Evolutionary conservation across 345 rosid genomes (phyloP).

Genomic region (Anastatica hierochuntica): DNA sequence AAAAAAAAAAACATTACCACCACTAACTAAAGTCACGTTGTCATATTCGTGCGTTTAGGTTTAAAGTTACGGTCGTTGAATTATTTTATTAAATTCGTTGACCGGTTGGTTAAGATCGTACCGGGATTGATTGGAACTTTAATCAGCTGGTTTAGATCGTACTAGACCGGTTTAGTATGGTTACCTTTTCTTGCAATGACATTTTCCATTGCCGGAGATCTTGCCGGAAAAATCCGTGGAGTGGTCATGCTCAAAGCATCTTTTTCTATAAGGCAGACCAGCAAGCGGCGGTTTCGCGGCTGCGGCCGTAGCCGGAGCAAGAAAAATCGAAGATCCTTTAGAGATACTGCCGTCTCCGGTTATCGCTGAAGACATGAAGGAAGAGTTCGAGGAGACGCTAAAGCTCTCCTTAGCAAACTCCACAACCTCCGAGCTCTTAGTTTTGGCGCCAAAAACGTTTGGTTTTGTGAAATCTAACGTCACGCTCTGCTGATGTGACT

Average conservation of each 20-base stretch:
- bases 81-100: too few species aligned
- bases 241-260: slow-evolving; percentile 51
- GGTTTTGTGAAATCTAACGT: slow-evolving; percentile 73
- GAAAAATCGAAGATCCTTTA: slow-evolving; percentile 57
- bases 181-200: slow-evolving; percentile 89
- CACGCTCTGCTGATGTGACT: slow-evolving; percentile 39
- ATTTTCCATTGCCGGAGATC: slow-evolving; percentile 54
- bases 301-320: slow-evolving; percentile 31
- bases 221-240: slow-evolving; percentile 43
- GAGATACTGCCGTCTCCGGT: slow-evolving; percentile 93
- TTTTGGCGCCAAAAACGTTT: slow-evolving; percentile 28
- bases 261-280: slow-evolving; percentile 45
- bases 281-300: slow-evolving; percentile 61
- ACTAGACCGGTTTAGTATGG: too few species aligned
- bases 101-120: too few species aligned
- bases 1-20: too few species aligned
- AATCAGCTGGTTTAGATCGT: too few species aligned
- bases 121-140: too few species aligned
- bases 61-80: too few species aligned
- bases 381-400: slow-evolving; percentile 65
- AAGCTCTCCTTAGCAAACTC: slow-evolving; percentile 61
- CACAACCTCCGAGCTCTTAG: slow-evolving; percentile 27
- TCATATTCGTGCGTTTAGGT: too few species aligned
- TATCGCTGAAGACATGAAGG: slow-evolving; percentile 72
- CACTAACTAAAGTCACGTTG: too few species aligned